Base-by-base conservation (phyloP, 805 yeast species). In the Pichia californica region DNA sequence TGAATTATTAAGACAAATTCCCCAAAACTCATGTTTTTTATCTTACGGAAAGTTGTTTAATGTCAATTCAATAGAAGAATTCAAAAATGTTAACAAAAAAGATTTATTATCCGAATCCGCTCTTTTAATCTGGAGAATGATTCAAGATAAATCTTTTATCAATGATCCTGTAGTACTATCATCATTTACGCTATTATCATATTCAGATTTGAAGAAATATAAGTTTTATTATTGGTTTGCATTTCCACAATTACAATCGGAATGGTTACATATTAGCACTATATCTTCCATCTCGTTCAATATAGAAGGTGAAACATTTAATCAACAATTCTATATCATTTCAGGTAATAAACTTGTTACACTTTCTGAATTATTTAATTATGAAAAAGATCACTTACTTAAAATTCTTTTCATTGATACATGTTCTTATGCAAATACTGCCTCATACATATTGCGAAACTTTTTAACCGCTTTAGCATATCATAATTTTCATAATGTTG, bases 191-290 rank as follows among this genome's bases (percentile, higher is more conserved):
- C 52, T 85, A 1, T 65, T 89, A 25, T 71, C 88, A 33, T 93
- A 81, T 64, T 83, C 95, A 1, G 99, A 93, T 61, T 71, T 93
- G 58, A 93, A 93, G 61, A 87, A 84, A 63, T 89, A 84, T 67
- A 80, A 75, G 55, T 91, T 83, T 57, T 83, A 76, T 56, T 89
- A 93, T 63, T 94, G 99, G 99, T 74, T 86, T 50, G 83, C 87
- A 14, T 79, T 78, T 49, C 97, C 99, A 0, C 64, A 76, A 1
- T 59, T 87, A 28, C 69, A 69, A 31, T 63, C 78, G 8, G 66
- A 65, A 11, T 83, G 88, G 87, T 37, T 49, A 5, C 32, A 50
- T 9, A 31, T 36, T 45, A 52, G 45, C 32, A 16, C 28, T 5
- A 10, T 19, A 31, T 20, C 23, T 8, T 29, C 38, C 10, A 29